These are phyloP conservation scores for Aspergillus latus DNA, from an alignment of 2,329 filamentous ascomycete genomes.

Conservation along the genomic window DNA sequence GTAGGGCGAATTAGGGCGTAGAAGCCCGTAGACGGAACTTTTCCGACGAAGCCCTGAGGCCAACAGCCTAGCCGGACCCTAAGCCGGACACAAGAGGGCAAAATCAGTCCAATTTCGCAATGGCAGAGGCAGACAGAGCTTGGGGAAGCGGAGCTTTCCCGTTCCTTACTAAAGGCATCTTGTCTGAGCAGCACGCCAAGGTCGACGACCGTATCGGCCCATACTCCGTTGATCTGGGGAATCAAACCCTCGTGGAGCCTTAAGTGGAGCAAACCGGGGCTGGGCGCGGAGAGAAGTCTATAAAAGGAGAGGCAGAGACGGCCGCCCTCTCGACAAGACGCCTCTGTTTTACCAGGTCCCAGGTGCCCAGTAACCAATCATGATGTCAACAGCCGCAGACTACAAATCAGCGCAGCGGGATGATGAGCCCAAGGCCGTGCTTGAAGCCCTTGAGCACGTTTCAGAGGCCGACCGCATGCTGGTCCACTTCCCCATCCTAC, in stretches of 20 bases:
- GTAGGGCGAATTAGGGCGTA: too few species aligned
- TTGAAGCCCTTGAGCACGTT: background rate
- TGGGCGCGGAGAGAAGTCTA: background rate
- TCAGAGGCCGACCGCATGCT: background rate
- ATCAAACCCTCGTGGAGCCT: background rate
- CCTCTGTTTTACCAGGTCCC: background rate
- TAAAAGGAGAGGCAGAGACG: background rate
- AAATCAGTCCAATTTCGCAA: too few species aligned
- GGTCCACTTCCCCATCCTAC: slow-evolving; percentile 8
- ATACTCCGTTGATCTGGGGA: background rate
- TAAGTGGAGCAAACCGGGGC: background rate
- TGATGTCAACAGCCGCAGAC: background rate
- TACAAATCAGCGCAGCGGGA: background rate
- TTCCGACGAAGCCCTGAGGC: too few species aligned
- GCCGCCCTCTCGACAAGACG: too few species aligned
- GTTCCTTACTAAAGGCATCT: too few species aligned
- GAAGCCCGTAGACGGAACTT: too few species aligned
- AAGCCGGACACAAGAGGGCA: too few species aligned
- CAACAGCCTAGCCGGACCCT: too few species aligned
- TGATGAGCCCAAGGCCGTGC: background rate
- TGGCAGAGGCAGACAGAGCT: too few species aligned
- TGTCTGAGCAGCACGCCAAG: too few species aligned
- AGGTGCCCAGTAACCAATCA: background rate
- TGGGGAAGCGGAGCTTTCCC: background rate
- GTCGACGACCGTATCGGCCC: too few species aligned